Percentiles rank a stretch among this genome's conserved stretches.
These are phyloP conservation scores for Paramecium caudatum DNA, from an alignment of 73 alveolate species.

Conservation along the genomic window DNA sequence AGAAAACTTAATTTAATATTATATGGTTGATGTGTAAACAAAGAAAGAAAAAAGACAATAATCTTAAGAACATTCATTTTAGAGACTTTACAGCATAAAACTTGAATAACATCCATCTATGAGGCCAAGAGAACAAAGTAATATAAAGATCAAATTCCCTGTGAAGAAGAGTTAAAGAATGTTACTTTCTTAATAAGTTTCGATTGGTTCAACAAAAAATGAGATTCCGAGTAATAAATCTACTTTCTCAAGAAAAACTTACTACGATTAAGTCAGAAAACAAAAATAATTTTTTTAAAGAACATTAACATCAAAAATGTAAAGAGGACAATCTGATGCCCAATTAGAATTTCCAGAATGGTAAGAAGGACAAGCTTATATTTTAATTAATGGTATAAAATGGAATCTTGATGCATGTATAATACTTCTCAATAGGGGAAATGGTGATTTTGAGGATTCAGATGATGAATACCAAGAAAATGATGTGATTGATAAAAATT, in stretches of 20 bases:
- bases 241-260: background rate
- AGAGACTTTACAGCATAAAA: constrained; percentile 29
- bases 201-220: background rate
- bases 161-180: background rate
- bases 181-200: background rate
- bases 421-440: background rate
- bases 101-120: background rate
- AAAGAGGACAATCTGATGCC: background rate
- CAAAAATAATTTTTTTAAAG: background rate
- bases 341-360: constrained; percentile 64
- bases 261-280: background rate
- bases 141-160: background rate
- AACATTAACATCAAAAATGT: background rate
- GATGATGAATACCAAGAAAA: constrained; percentile 2
- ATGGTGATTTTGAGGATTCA: constrained; percentile 10
- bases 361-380: constrained; percentile 41
- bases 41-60: background rate
- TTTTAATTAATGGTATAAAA: constrained; percentile 24
- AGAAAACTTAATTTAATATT: background rate
- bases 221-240: constrained; percentile 41
- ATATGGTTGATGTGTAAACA: constrained; percentile 23
- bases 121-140: background rate
- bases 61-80: background rate
- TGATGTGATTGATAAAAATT: background rate
- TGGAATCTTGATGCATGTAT: constrained; percentile 52